Base-by-base conservation (phyloP, 345 rosid genomes). In the Alliaria petiolata region DNA sequence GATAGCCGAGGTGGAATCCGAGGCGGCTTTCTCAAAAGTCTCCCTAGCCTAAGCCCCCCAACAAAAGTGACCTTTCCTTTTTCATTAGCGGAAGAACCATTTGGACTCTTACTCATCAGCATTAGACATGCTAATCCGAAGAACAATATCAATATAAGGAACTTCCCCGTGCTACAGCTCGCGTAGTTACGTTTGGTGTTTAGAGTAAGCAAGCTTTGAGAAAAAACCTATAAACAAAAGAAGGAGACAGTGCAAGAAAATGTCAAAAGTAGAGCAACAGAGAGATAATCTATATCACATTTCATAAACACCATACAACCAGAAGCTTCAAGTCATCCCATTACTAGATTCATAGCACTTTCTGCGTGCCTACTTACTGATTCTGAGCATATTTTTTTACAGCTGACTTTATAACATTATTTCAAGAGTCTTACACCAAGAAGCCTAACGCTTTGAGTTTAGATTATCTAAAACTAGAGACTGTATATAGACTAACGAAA, bases 111-210 rank as follows among this genome's bases (percentile, higher is more conserved):
- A 69, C 82, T 88, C 40, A 87, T 74, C 58, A 89, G 43, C 72
- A 85, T 39, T 49, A 86, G 85, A 79, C 77, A 95, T 42, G 74
- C 89, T 62, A 95, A 20, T 53, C 99, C 96, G 78, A 88, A 85
- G 67, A 89, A 54, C 86, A 95, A 22, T 61, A 86, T 70, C 40
- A 87, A 51, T 63, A 76, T 70, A 8, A 89, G 81, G 80, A 91
- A 89, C 90, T 86, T 95, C 65, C 97, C 95, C 0, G 89, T 88
- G 72, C 97, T 89, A 81, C 92, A 95, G 76, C 87, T 84, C 35
- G 76, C 38, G 65, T 83, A 86, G 56, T 84, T 83, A 56, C 83
- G 90, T 77, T 78, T 86, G 42, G 85, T 42, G 52, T 78, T 83
- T 62, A 79, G 72, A 42, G 84, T 75, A 54, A 84, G 84, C 59